phyloP scores from a whole-genome alignment of 306 rosid species.

The Castanea mollissima region DNA sequence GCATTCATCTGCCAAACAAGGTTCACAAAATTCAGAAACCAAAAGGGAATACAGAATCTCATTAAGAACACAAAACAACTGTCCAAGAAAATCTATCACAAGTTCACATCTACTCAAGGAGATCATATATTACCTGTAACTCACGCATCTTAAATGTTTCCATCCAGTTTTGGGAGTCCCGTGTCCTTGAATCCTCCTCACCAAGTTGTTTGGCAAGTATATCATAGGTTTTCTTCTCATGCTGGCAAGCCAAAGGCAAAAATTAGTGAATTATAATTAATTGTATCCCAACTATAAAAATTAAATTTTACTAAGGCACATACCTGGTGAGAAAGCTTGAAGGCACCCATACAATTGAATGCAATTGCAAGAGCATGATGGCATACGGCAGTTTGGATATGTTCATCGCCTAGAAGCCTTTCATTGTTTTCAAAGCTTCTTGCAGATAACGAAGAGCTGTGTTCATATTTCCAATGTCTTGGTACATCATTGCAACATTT shows the following conservation, averaged over 20 bases:
- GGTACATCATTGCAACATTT: constrained; percentile 98
- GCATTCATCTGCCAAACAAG: constrained; percentile 65
- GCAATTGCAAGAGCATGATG: constrained; percentile 97
- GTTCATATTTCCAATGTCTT: constrained; percentile 91
- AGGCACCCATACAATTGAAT: constrained; percentile 96
- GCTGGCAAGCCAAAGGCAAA: constrained; percentile 50
- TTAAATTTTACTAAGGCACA: background rate
- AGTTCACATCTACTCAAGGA: background rate
- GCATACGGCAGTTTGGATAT: constrained; percentile 98
- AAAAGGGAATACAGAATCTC: background rate
- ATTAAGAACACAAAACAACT: background rate
- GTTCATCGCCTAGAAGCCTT: constrained; percentile 95
- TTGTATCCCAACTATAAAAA: background rate
- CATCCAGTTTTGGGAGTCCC: constrained; percentile 94
- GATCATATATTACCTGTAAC: constrained; percentile 51
- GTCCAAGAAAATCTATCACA: background rate
- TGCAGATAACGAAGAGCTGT: constrained; percentile 99
- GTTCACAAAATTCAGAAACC: background rate
- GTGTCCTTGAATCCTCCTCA: constrained; percentile 91
- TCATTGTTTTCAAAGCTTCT: constrained; percentile 92
- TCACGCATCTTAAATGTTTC: constrained; percentile 95
- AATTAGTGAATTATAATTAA: constrained; percentile 11
- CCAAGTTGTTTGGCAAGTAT: constrained; percentile 97
- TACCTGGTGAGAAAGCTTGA: constrained; percentile 96
- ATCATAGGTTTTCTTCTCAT: constrained; percentile 91